Evolutionary conservation across 371 early-diverging fungal species (phyloP).

Genomic region (Rhizopus delemar): DNA sequence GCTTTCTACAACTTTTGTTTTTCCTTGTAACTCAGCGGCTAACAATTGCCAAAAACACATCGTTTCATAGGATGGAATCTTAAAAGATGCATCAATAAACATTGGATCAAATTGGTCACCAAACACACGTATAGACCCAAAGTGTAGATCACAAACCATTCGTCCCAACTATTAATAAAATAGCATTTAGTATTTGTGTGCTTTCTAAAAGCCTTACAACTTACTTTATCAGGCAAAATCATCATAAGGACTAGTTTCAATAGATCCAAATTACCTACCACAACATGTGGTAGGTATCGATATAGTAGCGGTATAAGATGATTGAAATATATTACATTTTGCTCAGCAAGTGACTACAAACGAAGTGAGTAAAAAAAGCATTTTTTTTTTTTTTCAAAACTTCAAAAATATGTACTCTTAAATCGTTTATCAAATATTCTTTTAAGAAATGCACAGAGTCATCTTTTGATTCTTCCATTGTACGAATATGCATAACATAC

Average conservation of each 20-base stretch:
- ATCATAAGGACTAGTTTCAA: conserved; percentile 26
- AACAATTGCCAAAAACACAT: conserved; percentile 35
- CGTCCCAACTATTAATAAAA: conserved; percentile 21
- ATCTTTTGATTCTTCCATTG: conserved; percentile 5
- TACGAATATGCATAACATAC: conserved; percentile 15
- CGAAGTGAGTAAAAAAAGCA: background rate
- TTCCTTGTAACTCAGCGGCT: conserved; percentile 35
- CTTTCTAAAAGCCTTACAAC: background rate
- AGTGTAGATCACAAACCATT: conserved; percentile 21
- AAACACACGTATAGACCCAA: conserved; percentile 27
- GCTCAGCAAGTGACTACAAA: conserved; percentile 36
- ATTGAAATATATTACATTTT: conserved; percentile 26
- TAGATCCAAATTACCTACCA: conserved; percentile 27
- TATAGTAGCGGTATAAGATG: conserved; percentile 30
- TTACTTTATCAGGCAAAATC: conserved; percentile 39
- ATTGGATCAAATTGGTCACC: conserved; percentile 21
- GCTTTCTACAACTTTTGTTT: conserved; percentile 10
- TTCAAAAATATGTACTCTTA: conserved; percentile 20
- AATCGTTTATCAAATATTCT: conserved; percentile 28
- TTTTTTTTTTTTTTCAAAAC: background rate
- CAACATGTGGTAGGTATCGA: conserved; percentile 21
- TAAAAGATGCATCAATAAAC: conserved; percentile 18
- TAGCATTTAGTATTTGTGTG: background rate
- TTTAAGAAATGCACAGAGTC: conserved; percentile 13
- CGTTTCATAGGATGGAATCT: conserved; percentile 25